Percentiles rank a stretch among this genome's conserved stretches.
These are phyloP conservation scores for Phylloporus sp. DNA, from an alignment of 768 basidiomycete species.

Conservation along the genomic window DNA sequence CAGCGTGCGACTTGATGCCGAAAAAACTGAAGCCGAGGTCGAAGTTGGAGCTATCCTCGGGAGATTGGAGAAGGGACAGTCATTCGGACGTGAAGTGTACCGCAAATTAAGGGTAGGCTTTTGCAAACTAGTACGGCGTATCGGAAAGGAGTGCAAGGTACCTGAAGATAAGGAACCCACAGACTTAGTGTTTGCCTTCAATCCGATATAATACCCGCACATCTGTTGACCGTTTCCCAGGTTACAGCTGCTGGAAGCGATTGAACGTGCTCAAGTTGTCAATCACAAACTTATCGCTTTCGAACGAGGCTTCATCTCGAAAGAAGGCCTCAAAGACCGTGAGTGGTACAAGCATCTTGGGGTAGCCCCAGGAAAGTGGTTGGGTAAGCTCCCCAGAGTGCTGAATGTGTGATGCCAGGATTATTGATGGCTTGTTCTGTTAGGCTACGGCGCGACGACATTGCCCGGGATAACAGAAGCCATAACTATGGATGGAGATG, in stretches of 20 bases:
- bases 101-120: conserved; percentile 9
- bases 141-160: conserved; percentile 26
- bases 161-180: conserved; percentile 1
- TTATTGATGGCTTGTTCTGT: conserved; percentile 3
- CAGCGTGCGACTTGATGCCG: conserved; percentile 52
- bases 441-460: conserved; percentile 84
- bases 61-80: conserved; percentile 29
- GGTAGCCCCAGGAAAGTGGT: conserved; percentile 86
- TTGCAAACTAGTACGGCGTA: conserved; percentile 35
- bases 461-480: conserved; percentile 80
- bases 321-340: conserved; percentile 70
- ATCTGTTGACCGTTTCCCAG: conserved; percentile 13
- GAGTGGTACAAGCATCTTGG: conserved; percentile 91
- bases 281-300: conserved; percentile 69
- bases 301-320: conserved; percentile 80
- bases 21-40: conserved; percentile 52
- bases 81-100: conserved; percentile 18
- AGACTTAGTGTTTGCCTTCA: conserved; percentile 12
- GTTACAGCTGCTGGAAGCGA: conserved; percentile 48
- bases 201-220: background rate
- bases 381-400: conserved; percentile 45
- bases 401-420: background rate
- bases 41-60: conserved; percentile 44
- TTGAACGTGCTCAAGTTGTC: conserved; percentile 50
- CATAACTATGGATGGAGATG: conserved; percentile 63